Evolutionary conservation across 176 grass and related monocot genomes (phyloP), one percentile per base, ranked within the genome.

Genomic region (Panicum miliaceum): DNA sequence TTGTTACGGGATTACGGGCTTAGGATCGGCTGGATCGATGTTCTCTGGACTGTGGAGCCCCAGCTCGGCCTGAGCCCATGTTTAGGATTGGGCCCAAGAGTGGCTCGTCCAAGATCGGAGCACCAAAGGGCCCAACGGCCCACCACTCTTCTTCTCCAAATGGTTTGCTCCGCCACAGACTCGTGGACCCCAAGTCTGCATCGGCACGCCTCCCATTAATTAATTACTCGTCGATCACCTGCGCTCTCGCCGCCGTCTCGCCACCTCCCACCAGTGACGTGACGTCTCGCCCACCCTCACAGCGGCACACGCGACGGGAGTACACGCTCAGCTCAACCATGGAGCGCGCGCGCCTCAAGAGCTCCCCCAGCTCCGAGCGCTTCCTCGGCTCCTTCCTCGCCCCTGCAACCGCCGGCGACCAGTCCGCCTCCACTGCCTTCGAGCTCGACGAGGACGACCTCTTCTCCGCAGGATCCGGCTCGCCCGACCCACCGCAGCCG

Each of bases 361-460:
- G 61, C 57, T 84, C 88, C 7, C 80, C 79, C 63, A 84, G 75
- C 75, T 74, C 90, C 25, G 85, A 90, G 73, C 90, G 90, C 61
- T 81, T 95, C 75, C 84, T 89, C 18, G 85, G 52, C 63, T 90
- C 85, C 75, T 90, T 92, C 75, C 75, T 86, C 74, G 43, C 64
- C 64, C 22, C 82, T 42, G 42, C 80, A 8, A 53, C 53, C 76
- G 22, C 72, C 82, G 84, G 40, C 48, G 68, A 84, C n/a, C 73
- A 89, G 8, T 15, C 74, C 60, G 41, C 37, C 70, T 79, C 87
- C 59, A 65, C 90, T 43, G 75, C 81, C 32, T 92, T 95, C 79
- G 93, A 95, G 85, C 93, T 95, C 54, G 78, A 92, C 40, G 93
- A 95, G 77, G 83, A 91, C 63, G 90, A 95, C 62, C 54, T 95